Evolutionary conservation across 768 basidiomycete species (phyloP), one percentile per base, ranked within the genome.

Genomic region (Naganishia friedmannii): DNA sequence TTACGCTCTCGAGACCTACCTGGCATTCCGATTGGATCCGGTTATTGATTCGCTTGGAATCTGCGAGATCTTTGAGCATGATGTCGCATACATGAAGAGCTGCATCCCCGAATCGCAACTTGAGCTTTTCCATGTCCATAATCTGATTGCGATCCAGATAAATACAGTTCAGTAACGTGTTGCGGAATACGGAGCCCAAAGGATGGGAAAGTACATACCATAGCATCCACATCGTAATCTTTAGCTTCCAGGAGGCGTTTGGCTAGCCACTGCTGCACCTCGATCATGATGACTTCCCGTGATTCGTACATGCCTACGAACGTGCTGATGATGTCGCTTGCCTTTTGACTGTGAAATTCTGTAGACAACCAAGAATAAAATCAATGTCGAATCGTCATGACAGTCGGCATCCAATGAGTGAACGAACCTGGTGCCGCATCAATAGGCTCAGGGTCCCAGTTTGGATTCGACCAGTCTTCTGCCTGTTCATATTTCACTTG

Each of bases 281-380:
- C 96, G 78, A 92, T 95, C 74, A 98, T 87, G 76, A 99, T 97
- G 10, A 97, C 86, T 74, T 97, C 96, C 77, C 93, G 91, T 1
- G 94, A 94, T 78, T 97, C 93, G 75, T 97, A 98, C 73, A 98
- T 98, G 79, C 91, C 93, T 74, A 98, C 93, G 0, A 98, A 87
- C 0, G 95, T 95, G 78, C 92, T 94, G 76, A 98, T 89, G 71
- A 98, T 88, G 76, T 98, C 96, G 74, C 90, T 90, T 0, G 91
- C 88, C 78, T 91, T 93, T 77, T 90, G 93, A 0, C 91, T 87
- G 42, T 93, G 86, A 83, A 96, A 99, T 73, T 93, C 95, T 93
- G 80, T n/a, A 29, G 17, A 23, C 0, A 5, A 3, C 8, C 48
- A 26, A 48, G 21, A 1, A 15, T n/a, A 8, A 5, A 29, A 42